Percentiles rank a stretch among this genome's conserved stretches.
phyloP scores from a whole-genome alignment of 1,139 yeast species.

The Hemisphaericaspora xylofermentans region DNA sequence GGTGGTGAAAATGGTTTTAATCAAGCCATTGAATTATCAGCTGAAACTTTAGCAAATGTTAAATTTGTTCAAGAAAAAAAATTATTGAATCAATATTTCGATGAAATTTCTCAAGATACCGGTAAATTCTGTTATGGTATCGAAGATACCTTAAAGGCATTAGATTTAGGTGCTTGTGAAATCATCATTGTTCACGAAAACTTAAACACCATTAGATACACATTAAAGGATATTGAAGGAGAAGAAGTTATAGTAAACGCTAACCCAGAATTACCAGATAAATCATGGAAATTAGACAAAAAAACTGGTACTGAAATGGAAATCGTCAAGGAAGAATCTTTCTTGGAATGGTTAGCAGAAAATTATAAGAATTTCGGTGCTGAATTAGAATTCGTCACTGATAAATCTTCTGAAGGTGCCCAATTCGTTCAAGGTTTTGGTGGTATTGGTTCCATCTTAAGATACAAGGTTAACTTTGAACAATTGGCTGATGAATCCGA shows the following conservation, averaged over 20 bases:
- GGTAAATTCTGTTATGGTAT: conserved; percentile 98
- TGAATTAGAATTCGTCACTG: conserved; percentile 91
- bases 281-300: conserved; percentile 76
- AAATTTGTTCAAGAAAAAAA: conserved; percentile 98
- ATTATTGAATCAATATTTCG: conserved; percentile 85
- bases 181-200: conserved; percentile 89
- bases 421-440: conserved; percentile 98
- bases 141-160: conserved; percentile 91
- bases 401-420: conserved; percentile 96
- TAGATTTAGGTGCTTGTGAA: conserved; percentile 95
- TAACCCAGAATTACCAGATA: conserved; percentile 69
- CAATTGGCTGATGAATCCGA: conserved; percentile 88
- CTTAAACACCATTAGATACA: conserved; percentile 79
- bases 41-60: conserved; percentile 94
- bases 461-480: conserved; percentile 96
- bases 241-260: conserved; percentile 73
- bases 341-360: conserved; percentile 97
- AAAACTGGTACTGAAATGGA: conserved; percentile 90
- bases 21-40: conserved; percentile 96
- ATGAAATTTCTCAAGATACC: conserved; percentile 94
- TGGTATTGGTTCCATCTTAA: conserved; percentile 95
- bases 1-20: conserved; percentile 99
- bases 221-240: conserved; percentile 82
- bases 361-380: conserved; percentile 94
- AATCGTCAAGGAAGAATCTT: conserved; percentile 72